Evolutionary conservation across 805 yeast species (phyloP).

Genomic region (Torulaspora quercuum): DNA sequence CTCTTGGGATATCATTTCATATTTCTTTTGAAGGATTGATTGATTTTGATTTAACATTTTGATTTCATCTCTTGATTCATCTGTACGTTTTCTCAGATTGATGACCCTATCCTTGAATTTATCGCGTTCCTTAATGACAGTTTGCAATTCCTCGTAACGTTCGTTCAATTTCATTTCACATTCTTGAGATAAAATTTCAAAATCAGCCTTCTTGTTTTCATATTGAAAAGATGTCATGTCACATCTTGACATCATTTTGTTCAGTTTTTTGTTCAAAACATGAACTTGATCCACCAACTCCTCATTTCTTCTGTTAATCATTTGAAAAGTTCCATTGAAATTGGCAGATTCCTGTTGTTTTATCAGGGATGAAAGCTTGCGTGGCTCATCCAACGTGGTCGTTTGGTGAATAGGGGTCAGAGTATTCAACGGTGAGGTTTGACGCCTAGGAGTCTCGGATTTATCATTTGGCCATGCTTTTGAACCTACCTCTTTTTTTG

Average conservation of each 20-base stretch:
- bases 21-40: conserved; percentile 28
- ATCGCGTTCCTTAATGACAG: conserved; percentile 13
- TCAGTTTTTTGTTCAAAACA: conserved; percentile 20
- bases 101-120: conserved; percentile 15
- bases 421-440: conserved; percentile 16
- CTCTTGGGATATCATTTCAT: conserved; percentile 22
- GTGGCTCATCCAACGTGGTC: no score
- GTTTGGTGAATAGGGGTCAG: conserved; percentile 24
- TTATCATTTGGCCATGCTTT: no score
- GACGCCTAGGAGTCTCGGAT: conserved; percentile 4
- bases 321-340: conserved; percentile 18
- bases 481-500: no score
- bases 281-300: conserved; percentile 23
- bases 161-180: conserved; percentile 15
- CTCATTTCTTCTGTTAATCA: conserved; percentile 23
- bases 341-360: conserved; percentile 21
- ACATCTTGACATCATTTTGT: conserved; percentile 17
- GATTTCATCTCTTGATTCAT: conserved; percentile 28
- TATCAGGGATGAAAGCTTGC: no score
- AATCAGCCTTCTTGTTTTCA: conserved; percentile 9
- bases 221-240: conserved; percentile 17
- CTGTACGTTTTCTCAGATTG: conserved; percentile 19
- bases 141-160: conserved; percentile 7
- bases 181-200: conserved; percentile 11
- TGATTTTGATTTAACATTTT: conserved; percentile 31